phyloP scores from a whole-genome alignment of 331 rosid species.

The Malus hybrid region DNA sequence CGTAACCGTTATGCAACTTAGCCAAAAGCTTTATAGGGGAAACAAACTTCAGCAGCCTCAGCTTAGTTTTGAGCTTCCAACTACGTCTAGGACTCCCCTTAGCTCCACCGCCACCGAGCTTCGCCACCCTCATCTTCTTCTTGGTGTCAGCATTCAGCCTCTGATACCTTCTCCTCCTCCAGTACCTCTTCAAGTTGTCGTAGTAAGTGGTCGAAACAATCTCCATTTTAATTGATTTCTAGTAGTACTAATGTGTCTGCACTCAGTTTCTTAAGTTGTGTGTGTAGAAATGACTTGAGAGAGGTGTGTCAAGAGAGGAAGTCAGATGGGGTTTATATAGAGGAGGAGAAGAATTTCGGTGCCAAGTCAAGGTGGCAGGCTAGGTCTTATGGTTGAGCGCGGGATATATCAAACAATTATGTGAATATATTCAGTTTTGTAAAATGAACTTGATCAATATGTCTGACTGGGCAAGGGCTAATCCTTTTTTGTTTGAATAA shows the following conservation, averaged over 20 bases:
- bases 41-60: not conserved
- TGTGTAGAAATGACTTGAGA: not conserved
- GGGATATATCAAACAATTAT: not conserved
- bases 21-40: slow-evolving; percentile 17
- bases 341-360: not conserved
- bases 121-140: slow-evolving; percentile 19
- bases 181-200: slow-evolving; percentile 22
- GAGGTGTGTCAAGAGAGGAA: not conserved
- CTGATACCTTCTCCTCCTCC: slow-evolving; percentile 25
- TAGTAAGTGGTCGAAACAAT: slow-evolving; percentile 4
- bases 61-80: slow-evolving; percentile 12
- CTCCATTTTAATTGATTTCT: slow-evolving; percentile 10
- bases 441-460: too few relatives aligned
- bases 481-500: too few relatives aligned
- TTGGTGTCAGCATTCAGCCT: slow-evolving; percentile 11
- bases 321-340: not conserved
- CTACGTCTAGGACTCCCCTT: not conserved
- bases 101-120: slow-evolving; percentile 12
- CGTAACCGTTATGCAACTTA: slow-evolving; percentile 19
- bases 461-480: too few relatives aligned
- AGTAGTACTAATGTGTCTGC: not conserved
- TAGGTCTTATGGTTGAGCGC: not conserved
- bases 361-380: not conserved
- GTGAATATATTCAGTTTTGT: too few relatives aligned
- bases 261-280: not conserved